Base-by-base conservation (phyloP, 192 early-diverging fungal species). In the Spinellus fusiger region DNA sequence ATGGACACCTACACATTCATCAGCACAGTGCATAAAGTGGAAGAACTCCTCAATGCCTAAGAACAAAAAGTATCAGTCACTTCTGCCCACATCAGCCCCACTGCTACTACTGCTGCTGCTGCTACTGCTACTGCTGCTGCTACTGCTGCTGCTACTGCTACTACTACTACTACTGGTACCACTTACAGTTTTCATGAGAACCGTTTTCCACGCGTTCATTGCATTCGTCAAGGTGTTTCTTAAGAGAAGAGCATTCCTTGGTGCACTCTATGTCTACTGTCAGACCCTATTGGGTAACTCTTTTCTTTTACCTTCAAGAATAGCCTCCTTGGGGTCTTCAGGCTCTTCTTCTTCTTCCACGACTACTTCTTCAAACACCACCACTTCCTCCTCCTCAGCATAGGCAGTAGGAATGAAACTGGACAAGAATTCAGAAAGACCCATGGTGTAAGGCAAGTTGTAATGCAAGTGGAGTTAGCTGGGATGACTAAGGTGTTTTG, bases 1-100 rank as follows among this genome's bases (percentile, higher is more conserved):
- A 59, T 50, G 7, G 12, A 8, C 37, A 89, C 86, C 84, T 88
- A 89, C 88, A 73, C 89, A 91, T 51, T 83, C 64, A 71, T 88
- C 85, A 48, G 86, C 87, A 68, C 86, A 88, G 78, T 91, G 86
- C 78, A 89, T 73, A 65, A 91, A 84, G 79, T 89, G 89, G 65
- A 88, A 84, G 57, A 91, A 68, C 76, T 91, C 89, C 64, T 91
- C 89, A 57, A 77, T 78, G 59, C 77, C 77, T 78, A 54, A 23
- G 37, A 29, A 54, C 13, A 65, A 44, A 34, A 61, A 46, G 18
- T 58, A 47, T 8, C 59, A 37, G 50, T 20, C 18, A 46, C 6
- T 8, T 7, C 10, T 22, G 3, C 37, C 16, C 15, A 27, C 18
- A 40, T 13, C 40, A 20, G 15, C 32, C 50, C n/a, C 27, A 13